Percentiles rank a stretch among this genome's conserved stretches.
phyloP scores from a whole-genome alignment of 2,329 filamentous ascomycete genomes.

The Arthrobotrys musiformis region DNA sequence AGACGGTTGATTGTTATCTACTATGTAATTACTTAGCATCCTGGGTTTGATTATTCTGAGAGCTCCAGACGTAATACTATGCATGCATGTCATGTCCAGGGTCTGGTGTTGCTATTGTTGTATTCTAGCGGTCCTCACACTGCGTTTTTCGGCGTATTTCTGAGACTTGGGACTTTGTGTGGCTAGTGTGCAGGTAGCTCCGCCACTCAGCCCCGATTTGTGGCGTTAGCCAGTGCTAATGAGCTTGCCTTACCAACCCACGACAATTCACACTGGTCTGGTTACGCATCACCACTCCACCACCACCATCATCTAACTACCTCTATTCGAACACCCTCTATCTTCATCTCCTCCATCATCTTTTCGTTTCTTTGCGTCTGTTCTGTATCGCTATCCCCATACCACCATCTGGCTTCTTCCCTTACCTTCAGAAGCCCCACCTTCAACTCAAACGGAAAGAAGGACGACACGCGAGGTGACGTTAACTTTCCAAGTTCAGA shows the following conservation, averaged over 20 bases:
- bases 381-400: not conserved
- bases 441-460: constrained; percentile 33
- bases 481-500: constrained; percentile 10
- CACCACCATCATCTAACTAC: constrained; percentile 15
- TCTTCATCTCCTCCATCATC: constrained; percentile 37
- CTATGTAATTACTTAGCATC: too few species aligned
- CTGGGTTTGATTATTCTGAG: too few species aligned
- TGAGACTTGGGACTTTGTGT: constrained; percentile 26
- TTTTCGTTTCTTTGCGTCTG: constrained; percentile 17
- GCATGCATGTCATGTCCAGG: too few species aligned
- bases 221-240: constrained; percentile 14
- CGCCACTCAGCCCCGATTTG: constrained; percentile 22
- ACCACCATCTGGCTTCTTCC: constrained; percentile 1
- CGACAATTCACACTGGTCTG: constrained; percentile 50
- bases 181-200: constrained; percentile 21
- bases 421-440: constrained; percentile 40
- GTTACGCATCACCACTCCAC: constrained; percentile 51
- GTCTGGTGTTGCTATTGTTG: constrained; percentile 31
- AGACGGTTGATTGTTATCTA: too few species aligned
- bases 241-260: constrained; percentile 53
- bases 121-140: constrained; percentile 12
- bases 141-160: constrained; percentile 26
- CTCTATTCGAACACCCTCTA: constrained; percentile 34
- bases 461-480: constrained; percentile 51
- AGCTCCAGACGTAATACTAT: too few species aligned